Evolutionary conservation across 2,329 filamentous ascomycete species (phyloP), one percentile per base, ranked within the genome.

Genomic region (Cladosporium sphaerospermum): DNA sequence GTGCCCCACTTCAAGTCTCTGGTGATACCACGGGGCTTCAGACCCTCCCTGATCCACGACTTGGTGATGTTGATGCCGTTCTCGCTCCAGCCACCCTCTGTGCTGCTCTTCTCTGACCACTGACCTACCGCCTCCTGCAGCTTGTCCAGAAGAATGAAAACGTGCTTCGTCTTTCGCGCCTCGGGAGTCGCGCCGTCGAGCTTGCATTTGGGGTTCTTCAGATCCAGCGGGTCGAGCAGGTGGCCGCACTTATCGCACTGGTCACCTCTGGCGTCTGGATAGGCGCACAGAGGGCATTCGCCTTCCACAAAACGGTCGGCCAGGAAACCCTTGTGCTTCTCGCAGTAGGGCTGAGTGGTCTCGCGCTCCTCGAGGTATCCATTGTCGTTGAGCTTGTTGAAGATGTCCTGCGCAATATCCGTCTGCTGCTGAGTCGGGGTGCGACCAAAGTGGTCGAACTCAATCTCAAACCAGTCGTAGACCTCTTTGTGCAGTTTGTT

Each of bases 401-500:
- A 97, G 60, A 97, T 91, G 58, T 88, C 83, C 72, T 97, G 93
- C 9, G 91, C 88, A 63, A 99, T 97, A 61, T 89, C 82, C 18
- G 90, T 96, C 72, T 97, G 93, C 64, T 93, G 82, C 52, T 81
- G 73, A 14, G 92, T 97, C 3, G 91, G 89, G 4, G 93, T 97
- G 55, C 91, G 86, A 57, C 91, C 93, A 68, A 97, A 99, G 71
- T 91, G 85, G 73, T 97, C 92, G 68, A 97, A 97, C 54, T 81
- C 84, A 66, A 97, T 92, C 67, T 90, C 83, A 75, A 99, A 99
- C 89, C 92, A 96, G 70, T 95, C 82, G 72, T 97, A 97, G 60
- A 96, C 86, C 45, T 87, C 88, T 64, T 89, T 84, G 73, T 96
- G 92, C 55, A 95, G 83, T 64, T 83, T 83, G 74, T 95, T 88